Evolutionary conservation across 176 grass and related monocot species (phyloP), one percentile per base, ranked within the genome.

Genomic region (Olyra latifolia): DNA sequence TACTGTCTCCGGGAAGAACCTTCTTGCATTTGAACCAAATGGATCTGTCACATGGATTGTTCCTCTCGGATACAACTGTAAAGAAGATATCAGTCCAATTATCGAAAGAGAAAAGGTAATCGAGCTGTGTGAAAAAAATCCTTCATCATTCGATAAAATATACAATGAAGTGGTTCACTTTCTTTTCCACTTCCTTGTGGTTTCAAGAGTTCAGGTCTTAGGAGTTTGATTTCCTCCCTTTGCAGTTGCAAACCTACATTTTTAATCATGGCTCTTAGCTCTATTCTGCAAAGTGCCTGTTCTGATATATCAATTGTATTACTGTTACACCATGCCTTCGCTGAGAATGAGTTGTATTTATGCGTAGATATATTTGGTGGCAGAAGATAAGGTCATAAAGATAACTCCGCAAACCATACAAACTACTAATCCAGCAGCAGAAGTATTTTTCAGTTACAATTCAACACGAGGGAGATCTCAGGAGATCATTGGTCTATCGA

Each of bases 291-390:
- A 32, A 78, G 32, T 2, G 1, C 6, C 1, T 66, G 1, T 25
- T 79, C 39, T 6, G 12, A n/a, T n/a, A 35, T 66, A 46, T 69
- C 8, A 24, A 50, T 72, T 70, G 5, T 29, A 27, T 55, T 40
- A 13, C 14, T 41, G n/a, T 66, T 40, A 52, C 76, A 78, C 10
- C 41, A 10, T 55, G 39, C 42, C 20, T 43, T 68, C 9, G 24
- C 23, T 22, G 50, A 69, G 3, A 38, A 29, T 28, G 17, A 28
- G 10, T 30, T 53, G 44, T 22, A 50, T 82, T 45, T 1, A 10
- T 80, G 46, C 32, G 30, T 69, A 98, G 92, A 88, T 98, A 79
- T 98, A 94, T 80, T 20, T 94, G 83, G 76, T 92, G 76, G 89
- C 85, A 55, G 95, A 92, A 82, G 71, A 91, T 64, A 84, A 67